These are phyloP conservation scores for Paraleonurus japonicus DNA, from an alignment of 257 asterid species.

Conservation along the genomic window DNA sequence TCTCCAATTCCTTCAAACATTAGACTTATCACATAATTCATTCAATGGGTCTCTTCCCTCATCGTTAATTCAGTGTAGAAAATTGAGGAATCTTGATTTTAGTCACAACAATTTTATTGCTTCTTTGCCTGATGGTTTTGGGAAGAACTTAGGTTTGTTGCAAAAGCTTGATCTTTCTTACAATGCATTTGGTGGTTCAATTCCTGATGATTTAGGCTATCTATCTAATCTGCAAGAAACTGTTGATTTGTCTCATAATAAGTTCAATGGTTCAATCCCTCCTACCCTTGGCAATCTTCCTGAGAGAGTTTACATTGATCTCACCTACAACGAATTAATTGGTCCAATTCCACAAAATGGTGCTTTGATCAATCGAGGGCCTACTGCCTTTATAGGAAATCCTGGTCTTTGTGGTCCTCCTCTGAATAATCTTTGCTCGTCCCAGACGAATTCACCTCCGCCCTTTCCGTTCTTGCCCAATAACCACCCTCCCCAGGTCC, in stretches of 20 bases:
- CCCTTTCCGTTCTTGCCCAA: conserved; percentile 62
- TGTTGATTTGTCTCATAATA: conserved; percentile 75
- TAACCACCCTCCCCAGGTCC: conserved; percentile 42
- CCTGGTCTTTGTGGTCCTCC: conserved; percentile 93
- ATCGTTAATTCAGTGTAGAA: conserved; percentile 53
- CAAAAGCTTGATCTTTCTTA: conserved; percentile 64
- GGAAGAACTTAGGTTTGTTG: conserved; percentile 54
- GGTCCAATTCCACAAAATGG: conserved; percentile 97
- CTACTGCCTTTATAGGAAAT: conserved; percentile 92
- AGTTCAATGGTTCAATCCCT: conserved; percentile 73
- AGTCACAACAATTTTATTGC: conserved; percentile 63
- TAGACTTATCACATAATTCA: conserved; percentile 68
- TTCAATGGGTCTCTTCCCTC: conserved; percentile 68
- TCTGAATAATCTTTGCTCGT: conserved; percentile 61
- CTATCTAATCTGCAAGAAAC: conserved; percentile 71
- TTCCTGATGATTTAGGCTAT: conserved; percentile 69
- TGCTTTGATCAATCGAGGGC: conserved; percentile 82
- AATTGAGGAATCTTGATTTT: conserved; percentile 57
- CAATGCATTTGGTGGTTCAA: conserved; percentile 55
- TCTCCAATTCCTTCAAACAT: conserved; percentile 54
- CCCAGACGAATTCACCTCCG: conserved; percentile 47
- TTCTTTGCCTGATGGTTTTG: conserved; percentile 57
- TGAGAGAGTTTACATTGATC: conserved; percentile 88
- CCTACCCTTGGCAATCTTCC: conserved; percentile 78
- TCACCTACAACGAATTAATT: conserved; percentile 59